Evolutionary conservation across 2,329 filamentous ascomycete genomes (phyloP).

Genomic region (Balansia obtecta): DNA sequence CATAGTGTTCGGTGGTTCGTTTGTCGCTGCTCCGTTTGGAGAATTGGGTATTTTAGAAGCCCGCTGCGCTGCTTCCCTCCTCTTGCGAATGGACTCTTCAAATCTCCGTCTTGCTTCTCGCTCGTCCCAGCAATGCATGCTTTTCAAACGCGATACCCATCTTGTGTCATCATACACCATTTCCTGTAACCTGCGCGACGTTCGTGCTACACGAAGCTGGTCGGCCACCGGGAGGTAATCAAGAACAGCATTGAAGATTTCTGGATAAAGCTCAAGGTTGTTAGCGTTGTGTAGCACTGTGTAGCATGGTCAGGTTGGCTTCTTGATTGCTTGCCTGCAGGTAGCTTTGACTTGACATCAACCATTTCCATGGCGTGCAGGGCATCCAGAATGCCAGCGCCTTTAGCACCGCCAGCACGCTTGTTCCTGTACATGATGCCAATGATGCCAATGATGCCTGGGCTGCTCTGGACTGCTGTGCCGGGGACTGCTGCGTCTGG

Average conservation of each 20-base stretch:
- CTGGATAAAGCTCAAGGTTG: conserved; percentile 27
- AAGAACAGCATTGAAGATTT: conserved; percentile 78
- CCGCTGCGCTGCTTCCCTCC: conserved; percentile 35
- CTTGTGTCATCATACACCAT: conserved; percentile 98
- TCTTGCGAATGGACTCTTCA: conserved; percentile 54
- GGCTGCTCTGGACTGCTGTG: too few species aligned
- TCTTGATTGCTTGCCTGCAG: conserved; percentile 49
- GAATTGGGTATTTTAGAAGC: conserved; percentile 11
- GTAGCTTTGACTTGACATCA: conserved; percentile 63
- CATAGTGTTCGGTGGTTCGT: conserved; percentile 29
- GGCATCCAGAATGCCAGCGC: conserved; percentile 55
- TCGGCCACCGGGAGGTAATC: conserved; percentile 81
- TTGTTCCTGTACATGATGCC: conserved; percentile 32
- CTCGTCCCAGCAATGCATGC: conserved; percentile 90
- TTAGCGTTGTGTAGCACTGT: neutral
- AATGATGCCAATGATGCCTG: too few species aligned
- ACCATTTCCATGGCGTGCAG: conserved; percentile 73
- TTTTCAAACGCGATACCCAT: conserved; percentile 78
- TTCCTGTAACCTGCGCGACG: conserved; percentile 78
- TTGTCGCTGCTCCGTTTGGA: conserved; percentile 9
- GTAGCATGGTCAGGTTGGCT: too few species aligned
- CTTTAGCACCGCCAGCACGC: conserved; percentile 25
- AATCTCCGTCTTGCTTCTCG: conserved; percentile 67
- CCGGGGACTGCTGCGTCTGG: too few species aligned
- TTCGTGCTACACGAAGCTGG: conserved; percentile 72